phyloP scores from a whole-genome alignment of 177 flowering plant species.

The Telopea speciosissima region DNA sequence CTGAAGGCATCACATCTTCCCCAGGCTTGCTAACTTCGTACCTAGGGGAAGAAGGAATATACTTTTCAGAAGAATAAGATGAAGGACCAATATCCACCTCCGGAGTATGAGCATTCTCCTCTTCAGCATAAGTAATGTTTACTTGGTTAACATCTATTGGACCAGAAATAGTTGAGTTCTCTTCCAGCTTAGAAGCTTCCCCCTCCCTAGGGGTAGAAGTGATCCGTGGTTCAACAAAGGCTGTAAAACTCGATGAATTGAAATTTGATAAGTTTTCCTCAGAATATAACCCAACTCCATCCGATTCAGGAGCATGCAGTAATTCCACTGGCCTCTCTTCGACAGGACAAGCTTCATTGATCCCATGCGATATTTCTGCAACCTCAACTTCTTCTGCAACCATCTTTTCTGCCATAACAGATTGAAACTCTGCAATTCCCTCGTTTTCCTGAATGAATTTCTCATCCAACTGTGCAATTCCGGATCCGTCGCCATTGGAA shows the following conservation, averaged over 20 bases:
- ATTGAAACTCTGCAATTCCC: background rate
- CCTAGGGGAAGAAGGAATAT: slow-evolving; percentile 9
- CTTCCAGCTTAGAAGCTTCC: slow-evolving; percentile 6
- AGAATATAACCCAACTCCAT: slow-evolving; percentile 6
- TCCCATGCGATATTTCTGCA: slow-evolving; percentile 9
- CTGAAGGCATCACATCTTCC: background rate
- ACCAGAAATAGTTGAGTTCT: background rate
- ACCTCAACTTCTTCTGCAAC: slow-evolving; percentile 8
- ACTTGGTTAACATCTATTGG: slow-evolving; percentile 11
- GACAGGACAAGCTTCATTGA: slow-evolving; percentile 5
- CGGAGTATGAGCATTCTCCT: slow-evolving; percentile 3
- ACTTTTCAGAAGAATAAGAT: slow-evolving; percentile 7
- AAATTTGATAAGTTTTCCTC: slow-evolving; percentile 9
- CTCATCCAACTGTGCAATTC: slow-evolving; percentile 5
- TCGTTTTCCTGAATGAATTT: slow-evolving; percentile 8
- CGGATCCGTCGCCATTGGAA: slow-evolving; percentile 8
- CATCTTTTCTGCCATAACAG: slow-evolving; percentile 9
- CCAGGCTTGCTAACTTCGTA: slow-evolving; percentile 10
- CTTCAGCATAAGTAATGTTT: background rate
- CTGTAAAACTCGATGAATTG: slow-evolving; percentile 9
- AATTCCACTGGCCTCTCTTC: slow-evolving; percentile 2
- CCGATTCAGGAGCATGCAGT: slow-evolving; percentile 8
- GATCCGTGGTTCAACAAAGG: slow-evolving; percentile 1
- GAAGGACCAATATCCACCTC: slow-evolving; percentile 8
- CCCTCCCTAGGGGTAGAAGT: slow-evolving; percentile 4